Conservation (phyloP, 768 basidiomycete species). For the Butyriboletus loyo region DNA sequence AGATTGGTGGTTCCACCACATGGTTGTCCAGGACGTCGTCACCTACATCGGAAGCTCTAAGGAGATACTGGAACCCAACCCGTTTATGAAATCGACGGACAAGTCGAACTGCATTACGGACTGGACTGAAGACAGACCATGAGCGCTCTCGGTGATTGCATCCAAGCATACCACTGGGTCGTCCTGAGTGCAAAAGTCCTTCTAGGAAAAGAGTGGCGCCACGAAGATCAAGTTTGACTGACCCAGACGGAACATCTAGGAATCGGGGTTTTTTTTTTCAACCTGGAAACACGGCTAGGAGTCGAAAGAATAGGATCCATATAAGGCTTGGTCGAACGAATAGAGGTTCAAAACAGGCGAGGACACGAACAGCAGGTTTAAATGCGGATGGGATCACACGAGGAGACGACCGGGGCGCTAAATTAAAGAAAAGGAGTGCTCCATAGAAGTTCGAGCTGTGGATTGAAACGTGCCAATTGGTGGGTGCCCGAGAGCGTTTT, state of each 20-base stretch:
- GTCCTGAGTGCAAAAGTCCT: conserved; percentile 39
- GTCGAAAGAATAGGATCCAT: conserved; percentile 1
- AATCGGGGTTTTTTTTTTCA: conserved; percentile 40
- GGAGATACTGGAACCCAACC: conserved; percentile 37
- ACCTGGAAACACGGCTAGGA: conserved; percentile 7
- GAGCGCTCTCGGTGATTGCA: conserved; percentile 34
- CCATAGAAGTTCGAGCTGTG: background rate
- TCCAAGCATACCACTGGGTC: conserved; percentile 38
- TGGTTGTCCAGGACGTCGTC: conserved; percentile 39
- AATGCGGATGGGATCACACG: too few species aligned
- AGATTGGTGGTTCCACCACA: conserved; percentile 50
- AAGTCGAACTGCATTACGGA: conserved; percentile 39
- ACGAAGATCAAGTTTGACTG: conserved; percentile 21
- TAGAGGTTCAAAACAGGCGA: background rate
- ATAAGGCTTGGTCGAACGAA: background rate
- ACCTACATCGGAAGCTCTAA: conserved; percentile 37
- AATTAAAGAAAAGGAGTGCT: background rate
- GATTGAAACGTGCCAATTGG: background rate
- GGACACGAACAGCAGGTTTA: background rate
- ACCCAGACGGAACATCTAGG: conserved; percentile 30
- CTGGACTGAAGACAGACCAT: conserved; percentile 40
- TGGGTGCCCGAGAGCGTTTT: background rate
- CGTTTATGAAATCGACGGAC: conserved; percentile 41
- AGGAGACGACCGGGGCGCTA: background rate
- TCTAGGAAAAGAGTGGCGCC: conserved; percentile 40